Base-by-base conservation (phyloP, 495 filamentous ascomycete genomes). In the Neurospora sp. region DNA sequence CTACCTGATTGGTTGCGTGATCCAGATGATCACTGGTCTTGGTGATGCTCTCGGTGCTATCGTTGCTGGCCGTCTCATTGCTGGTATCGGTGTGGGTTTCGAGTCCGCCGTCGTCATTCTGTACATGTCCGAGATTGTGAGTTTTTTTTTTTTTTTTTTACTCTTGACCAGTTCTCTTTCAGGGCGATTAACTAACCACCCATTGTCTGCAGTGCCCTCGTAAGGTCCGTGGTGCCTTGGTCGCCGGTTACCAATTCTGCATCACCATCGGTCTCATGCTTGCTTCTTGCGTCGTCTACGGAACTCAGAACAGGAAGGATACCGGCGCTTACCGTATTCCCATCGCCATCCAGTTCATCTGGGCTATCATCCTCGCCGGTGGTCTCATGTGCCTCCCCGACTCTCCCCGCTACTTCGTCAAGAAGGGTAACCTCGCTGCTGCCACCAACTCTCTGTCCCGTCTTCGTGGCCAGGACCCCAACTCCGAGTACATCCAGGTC, bases 321-420 rank as follows among this genome's bases (percentile, higher is more conserved):
- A 89, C 86, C 39, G 88, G 87, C 73, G 86, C 86, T 8, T 93
- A 93, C 85, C 88, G 90, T 40, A 93, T 93, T 71, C 91, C 91
- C 40, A 91, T 92, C 74, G 88, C 81, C 27, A 78, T 93, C 31
- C 91, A 93, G 83, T 88, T 91, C 78, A 73, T 87, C 41, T 93
- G 90, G 90, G 90, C 90, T 41, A 40, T 91, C 27, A 88, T 93
- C 74, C 86, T 92, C 41, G 89, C 78, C 59, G 80, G 75, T 72
- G 92, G 88, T 74, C 84, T 91, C 44, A 72, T 89, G 73, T 77
- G 87, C 73, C 87, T 91, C 0, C 89, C 93, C 37, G 93, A 96
- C 76, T 93, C 93, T 0, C 93, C 93, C 17, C 90, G 93, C 53
- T 96, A 87, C 86, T 87, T 90, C 74, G 91, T 96, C 82, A 94